Percentiles rank a stretch among this genome's conserved stretches.
Conservation (phyloP, 177 flowering plant genomes). For the Vitis hybrid region DNA sequence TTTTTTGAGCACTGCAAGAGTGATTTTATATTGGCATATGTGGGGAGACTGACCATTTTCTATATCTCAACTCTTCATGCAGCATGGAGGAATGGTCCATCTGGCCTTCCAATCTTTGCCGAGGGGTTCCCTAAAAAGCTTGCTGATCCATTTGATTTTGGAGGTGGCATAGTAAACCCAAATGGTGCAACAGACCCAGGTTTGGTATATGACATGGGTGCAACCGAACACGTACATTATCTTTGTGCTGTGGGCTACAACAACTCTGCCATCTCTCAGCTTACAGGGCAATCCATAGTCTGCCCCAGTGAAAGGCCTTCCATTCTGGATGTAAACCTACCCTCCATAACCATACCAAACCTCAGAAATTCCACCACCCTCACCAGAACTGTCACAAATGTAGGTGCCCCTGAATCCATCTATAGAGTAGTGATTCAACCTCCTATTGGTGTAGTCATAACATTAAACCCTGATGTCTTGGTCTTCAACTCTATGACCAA, state of each 20-base stretch:
- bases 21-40: too few relatives aligned
- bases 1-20: too few relatives aligned
- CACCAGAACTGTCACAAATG: conserved; percentile 28
- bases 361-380: conserved; percentile 12
- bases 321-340: conserved; percentile 19
- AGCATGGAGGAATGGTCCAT: conserved; percentile 27
- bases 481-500: conserved; percentile 12
- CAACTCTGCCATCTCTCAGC: conserved; percentile 19
- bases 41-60: neutral
- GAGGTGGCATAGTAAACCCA: conserved; percentile 42
- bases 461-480: conserved; percentile 14
- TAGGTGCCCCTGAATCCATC: conserved; percentile 12
- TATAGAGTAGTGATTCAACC: conserved; percentile 18
- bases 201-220: conserved; percentile 35
- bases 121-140: conserved; percentile 29
- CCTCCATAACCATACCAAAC: conserved; percentile 26
- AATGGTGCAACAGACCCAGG: conserved; percentile 41
- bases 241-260: conserved; percentile 42
- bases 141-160: conserved; percentile 42
- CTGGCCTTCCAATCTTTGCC: conserved; percentile 24
- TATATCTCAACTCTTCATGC: neutral
- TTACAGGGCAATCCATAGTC: conserved; percentile 3
- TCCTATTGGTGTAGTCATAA: conserved; percentile 16
- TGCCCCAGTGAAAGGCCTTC: conserved; percentile 16
- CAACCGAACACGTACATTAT: conserved; percentile 27